phyloP scores from a whole-genome alignment of 1,284 basidiomycete genomes.

The Porodaedalea pini region DNA sequence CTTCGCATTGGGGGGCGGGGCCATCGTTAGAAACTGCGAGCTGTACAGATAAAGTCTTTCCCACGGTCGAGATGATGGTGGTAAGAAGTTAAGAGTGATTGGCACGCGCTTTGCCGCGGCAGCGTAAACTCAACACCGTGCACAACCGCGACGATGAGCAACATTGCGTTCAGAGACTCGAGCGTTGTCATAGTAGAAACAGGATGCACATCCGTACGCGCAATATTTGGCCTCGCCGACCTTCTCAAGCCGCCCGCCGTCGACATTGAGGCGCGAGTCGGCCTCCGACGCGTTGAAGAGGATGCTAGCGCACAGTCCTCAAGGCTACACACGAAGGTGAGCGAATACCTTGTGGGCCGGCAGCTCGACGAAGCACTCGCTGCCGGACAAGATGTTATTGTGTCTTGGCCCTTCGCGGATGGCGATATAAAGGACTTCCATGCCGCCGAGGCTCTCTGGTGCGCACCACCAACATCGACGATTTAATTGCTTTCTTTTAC shows the following conservation, averaged over 20 bases:
- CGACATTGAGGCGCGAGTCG: constrained; percentile 73
- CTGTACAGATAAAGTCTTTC: no score
- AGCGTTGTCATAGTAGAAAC: constrained; percentile 81
- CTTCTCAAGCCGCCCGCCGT: constrained; percentile 72
- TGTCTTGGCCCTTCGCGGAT: constrained; percentile 84
- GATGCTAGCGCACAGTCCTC: constrained; percentile 41
- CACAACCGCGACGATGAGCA: constrained; percentile 27
- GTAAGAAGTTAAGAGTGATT: no score
- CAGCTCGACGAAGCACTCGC: constrained; percentile 77
- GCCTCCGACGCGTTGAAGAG: constrained; percentile 46
- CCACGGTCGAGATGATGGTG: no score
- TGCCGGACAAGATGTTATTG: constrained; percentile 64
- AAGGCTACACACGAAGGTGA: constrained; percentile 47
- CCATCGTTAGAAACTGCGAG: no score
- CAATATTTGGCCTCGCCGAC: constrained; percentile 78
- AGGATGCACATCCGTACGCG: constrained; percentile 65
- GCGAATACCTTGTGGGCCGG: constrained; percentile 83
- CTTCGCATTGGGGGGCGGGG: no score
- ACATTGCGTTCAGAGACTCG: constrained; percentile 72
- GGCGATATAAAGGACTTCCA: constrained; percentile 78
- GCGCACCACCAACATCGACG: constrained; percentile 29
- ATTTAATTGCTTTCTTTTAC: constrained; percentile 11
- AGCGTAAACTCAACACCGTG: not conserved
- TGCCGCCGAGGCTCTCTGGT: constrained; percentile 93
- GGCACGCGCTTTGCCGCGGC: no score